These are phyloP conservation scores for Hippophae rhamnoides DNA, from an alignment of 306 rosid genomes.

Conservation along the genomic window DNA sequence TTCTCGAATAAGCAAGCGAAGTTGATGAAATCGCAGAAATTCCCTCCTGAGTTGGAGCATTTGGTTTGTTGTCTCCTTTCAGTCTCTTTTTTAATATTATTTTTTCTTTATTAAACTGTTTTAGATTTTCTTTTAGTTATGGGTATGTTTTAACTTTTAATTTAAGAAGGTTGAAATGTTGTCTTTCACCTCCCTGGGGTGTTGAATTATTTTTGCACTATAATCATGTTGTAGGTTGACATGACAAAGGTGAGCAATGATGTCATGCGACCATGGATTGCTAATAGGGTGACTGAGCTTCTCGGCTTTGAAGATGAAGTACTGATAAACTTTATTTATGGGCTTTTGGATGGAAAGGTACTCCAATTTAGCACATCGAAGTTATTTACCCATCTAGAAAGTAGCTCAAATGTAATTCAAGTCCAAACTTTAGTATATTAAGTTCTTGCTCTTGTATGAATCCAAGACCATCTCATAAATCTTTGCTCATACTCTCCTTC, in stretches of 20 bases:
- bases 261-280: conserved; percentile 83
- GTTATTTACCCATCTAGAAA: background rate
- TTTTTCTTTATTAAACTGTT: background rate
- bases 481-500: background rate
- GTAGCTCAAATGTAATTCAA: background rate
- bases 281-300: conserved; percentile 79
- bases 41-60: conserved; percentile 86
- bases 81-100: background rate
- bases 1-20: conserved; percentile 97
- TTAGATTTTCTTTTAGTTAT: background rate
- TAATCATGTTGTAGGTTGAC: conserved; percentile 56
- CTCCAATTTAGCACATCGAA: background rate
- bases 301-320: conserved; percentile 98
- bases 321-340: conserved; percentile 83
- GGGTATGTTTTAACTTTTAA: background rate
- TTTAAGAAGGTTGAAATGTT: background rate
- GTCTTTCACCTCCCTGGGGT: background rate
- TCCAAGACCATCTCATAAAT: background rate
- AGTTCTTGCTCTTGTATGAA: background rate
- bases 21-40: conserved; percentile 90
- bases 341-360: conserved; percentile 94
- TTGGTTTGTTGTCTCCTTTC: conserved; percentile 43
- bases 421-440: background rate
- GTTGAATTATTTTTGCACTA: conserved; percentile 8
- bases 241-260: conserved; percentile 88